Evolutionary conservation across 1,284 basidiomycete species (phyloP).

Genomic region (Cutaneotrichosporon cutaneum): DNA sequence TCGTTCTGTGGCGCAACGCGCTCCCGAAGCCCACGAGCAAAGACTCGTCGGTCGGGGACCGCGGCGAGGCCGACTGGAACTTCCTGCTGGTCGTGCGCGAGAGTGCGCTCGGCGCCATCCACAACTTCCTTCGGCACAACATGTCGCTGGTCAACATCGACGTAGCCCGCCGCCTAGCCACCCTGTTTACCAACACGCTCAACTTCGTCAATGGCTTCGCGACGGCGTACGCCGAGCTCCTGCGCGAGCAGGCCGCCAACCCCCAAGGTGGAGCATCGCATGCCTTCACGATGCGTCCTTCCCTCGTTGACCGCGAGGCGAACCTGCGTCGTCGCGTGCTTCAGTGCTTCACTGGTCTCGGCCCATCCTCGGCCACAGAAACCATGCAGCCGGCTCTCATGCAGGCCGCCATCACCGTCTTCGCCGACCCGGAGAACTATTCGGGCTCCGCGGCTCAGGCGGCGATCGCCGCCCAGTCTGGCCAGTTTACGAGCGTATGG

Average conservation of each 20-base stretch:
- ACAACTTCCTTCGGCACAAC: slow-evolving; percentile 84
- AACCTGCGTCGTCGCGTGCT: slow-evolving; percentile 80
- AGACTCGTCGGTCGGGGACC: slow-evolving; percentile 66
- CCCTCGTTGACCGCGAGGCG: slow-evolving; percentile 75
- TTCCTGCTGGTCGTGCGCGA: slow-evolving; percentile 91
- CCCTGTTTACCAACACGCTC: slow-evolving; percentile 84
- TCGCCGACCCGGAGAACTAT: slow-evolving; percentile 71
- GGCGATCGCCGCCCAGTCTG: slow-evolving; percentile 83
- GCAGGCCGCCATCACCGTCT: slow-evolving; percentile 77
- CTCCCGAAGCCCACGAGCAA: slow-evolving; percentile 90
- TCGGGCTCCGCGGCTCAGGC: slow-evolving; percentile 83
- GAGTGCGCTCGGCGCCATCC: slow-evolving; percentile 81
- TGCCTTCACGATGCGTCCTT: slow-evolving; percentile 58
- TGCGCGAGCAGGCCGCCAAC: slow-evolving; percentile 50
- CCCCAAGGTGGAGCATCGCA: slow-evolving; percentile 43
- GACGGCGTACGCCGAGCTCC: slow-evolving; percentile 52
- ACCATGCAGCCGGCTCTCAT: slow-evolving; percentile 75
- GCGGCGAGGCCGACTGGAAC: slow-evolving; percentile 78
- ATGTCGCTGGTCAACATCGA: slow-evolving; percentile 79
- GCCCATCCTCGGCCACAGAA: slow-evolving; percentile 75
- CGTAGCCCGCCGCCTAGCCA: slow-evolving; percentile 80
- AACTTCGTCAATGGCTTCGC: slow-evolving; percentile 70
- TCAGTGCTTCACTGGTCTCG: slow-evolving; percentile 83
- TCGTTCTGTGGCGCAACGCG: slow-evolving; percentile 95
- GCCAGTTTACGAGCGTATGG: slow-evolving; percentile 84